Evolutionary conservation across 2,329 filamentous ascomycete species (phyloP), one percentile per base, ranked within the genome.

Genomic region (Sordariomycetes sp.): DNA sequence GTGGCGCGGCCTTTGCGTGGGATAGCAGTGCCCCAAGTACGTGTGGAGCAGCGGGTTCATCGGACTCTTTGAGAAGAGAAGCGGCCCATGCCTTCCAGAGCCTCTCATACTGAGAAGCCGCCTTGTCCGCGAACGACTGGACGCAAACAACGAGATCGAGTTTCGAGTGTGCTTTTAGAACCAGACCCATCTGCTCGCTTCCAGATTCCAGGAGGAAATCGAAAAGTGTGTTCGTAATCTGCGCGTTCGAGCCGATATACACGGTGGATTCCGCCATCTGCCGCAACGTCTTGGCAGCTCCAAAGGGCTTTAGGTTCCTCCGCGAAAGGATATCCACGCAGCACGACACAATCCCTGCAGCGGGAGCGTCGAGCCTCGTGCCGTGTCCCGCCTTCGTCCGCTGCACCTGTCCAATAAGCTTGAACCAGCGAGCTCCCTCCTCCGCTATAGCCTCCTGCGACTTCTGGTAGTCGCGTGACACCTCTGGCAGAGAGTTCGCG

Each of bases 401-500:
- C 37, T 77, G 69, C 4, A 83, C 70, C 22, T 74, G 71, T 1
- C 76, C 76, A 0, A 75, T 76, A 11, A 90, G 70, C 1, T 79
- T 72, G 60, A 88, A 86, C 73, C 90, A 90, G 0, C 88, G 84
- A 53, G 78, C 75, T 0, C 86, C 85, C 64, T 88, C 81, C 7
- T 84, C 77, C 11, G 82, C 81, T 28, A 96, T 78, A 48, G 76
- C 75, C 55, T 82, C 78, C 67, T 96, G 90, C 0, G 90, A 95
- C 50, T 78, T 77, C 28, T 81, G 78, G 63, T 89, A 89, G 20
- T 90, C 88, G 61, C 87, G 87, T 0, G 90, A 91, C 59, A 93
- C 85, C 66, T 93, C 90, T 1, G 92, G 90, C 5, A 89, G 79
- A 0, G 90, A 95, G 6, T 82, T 81, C 58, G 85, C 85, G 59